Conservation (phyloP, 23 red algal species). For the Gracilariopsis chorda region DNA sequence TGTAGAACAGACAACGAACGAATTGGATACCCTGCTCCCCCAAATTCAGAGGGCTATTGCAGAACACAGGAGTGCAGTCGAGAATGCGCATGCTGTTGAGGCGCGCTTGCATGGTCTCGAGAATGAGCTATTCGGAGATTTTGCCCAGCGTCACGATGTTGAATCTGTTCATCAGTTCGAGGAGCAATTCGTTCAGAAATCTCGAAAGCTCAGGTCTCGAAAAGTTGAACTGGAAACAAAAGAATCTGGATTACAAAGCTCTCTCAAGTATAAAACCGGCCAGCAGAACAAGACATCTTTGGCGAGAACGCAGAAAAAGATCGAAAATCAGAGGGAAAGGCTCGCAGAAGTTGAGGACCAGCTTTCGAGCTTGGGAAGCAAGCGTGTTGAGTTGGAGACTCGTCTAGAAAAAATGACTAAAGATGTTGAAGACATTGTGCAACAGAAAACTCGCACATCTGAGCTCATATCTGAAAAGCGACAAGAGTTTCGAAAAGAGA, state of each 20-base stretch:
- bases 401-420: slow-evolving; percentile 9
- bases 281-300: slow-evolving; percentile 10
- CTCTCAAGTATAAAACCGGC: slow-evolving; percentile 44
- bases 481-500: slow-evolving; percentile 45
- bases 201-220: slow-evolving; percentile 28
- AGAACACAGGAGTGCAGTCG: background rate
- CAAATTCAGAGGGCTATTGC: slow-evolving; percentile 28
- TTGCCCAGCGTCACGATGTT: slow-evolving; percentile 46
- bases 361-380: slow-evolving; percentile 35
- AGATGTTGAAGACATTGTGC: slow-evolving; percentile 30
- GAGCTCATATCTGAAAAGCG: slow-evolving; percentile 42
- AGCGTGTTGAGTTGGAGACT: slow-evolving; percentile 57
- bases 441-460: background rate
- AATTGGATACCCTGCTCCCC: slow-evolving; percentile 3
- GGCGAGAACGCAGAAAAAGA: background rate
- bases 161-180: slow-evolving; percentile 74
- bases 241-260: slow-evolving; percentile 22
- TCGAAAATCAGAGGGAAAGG: slow-evolving; percentile 21
- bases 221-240: slow-evolving; percentile 55
- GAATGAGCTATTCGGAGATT: slow-evolving; percentile 72
- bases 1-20: slow-evolving; percentile 3
- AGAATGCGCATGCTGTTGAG: slow-evolving; percentile 39
- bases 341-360: slow-evolving; percentile 6
- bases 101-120: slow-evolving; percentile 48
- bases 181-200: slow-evolving; percentile 60